Conservation (phyloP, 495 filamentous ascomycete species). For the Astrocystis sublimbata region DNA sequence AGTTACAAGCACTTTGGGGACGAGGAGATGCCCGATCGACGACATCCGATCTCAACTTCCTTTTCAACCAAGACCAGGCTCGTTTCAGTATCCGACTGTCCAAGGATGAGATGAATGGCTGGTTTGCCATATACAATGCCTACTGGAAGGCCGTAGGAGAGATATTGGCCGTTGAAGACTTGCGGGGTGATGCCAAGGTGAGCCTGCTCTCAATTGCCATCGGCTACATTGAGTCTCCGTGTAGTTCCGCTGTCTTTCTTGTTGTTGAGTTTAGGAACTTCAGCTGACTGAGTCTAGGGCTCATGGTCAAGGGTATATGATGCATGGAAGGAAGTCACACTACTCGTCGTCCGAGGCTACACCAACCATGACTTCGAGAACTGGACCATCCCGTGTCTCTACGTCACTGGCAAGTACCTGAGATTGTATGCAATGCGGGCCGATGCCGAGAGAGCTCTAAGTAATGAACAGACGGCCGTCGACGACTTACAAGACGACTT, state of each 20-base stretch:
- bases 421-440: slow-evolving; percentile 86
- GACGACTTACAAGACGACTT: slow-evolving; percentile 73
- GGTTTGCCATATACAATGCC: slow-evolving; percentile 77
- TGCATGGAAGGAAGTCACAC: slow-evolving; percentile 77
- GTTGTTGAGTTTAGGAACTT: not conserved
- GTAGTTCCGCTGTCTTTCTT: slow-evolving; percentile 3
- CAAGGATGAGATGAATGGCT: slow-evolving; percentile 66
- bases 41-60: slow-evolving; percentile 28
- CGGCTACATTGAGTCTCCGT: not conserved
- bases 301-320: slow-evolving; percentile 78
- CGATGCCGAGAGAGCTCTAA: slow-evolving; percentile 61
- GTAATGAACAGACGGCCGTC: slow-evolving; percentile 44
- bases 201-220: not conserved
- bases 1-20: slow-evolving; percentile 62
- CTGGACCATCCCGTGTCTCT: slow-evolving; percentile 89
- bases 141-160: slow-evolving; percentile 82
- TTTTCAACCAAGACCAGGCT: slow-evolving; percentile 28
- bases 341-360: slow-evolving; percentile 72
- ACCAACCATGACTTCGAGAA: slow-evolving; percentile 66
- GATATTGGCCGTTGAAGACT: slow-evolving; percentile 57
- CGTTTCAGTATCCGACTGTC: slow-evolving; percentile 44
- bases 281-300: slow-evolving; percentile 38
- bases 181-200: slow-evolving; percentile 37
- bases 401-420: slow-evolving; percentile 78
- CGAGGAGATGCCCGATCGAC: slow-evolving; percentile 22